Evolutionary conservation across 83 land plant species (phyloP), one percentile per base, ranked within the genome.

Genomic region (Picea abies): DNA sequence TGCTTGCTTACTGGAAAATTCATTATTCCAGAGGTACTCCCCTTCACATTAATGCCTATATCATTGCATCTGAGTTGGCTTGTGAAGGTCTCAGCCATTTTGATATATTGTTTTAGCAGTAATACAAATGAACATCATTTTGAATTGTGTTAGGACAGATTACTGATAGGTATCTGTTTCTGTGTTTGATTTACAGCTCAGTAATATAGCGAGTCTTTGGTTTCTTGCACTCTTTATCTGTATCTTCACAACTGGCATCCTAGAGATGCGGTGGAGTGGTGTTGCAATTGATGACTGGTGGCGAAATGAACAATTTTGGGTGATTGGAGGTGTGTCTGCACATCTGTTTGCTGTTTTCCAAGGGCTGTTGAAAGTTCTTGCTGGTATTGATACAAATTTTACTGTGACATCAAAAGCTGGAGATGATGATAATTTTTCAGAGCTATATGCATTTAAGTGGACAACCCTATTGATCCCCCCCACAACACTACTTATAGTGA

Each of bases 391-490:
- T 81, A 89, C 91, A 69, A 86, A 86, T 61, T 89, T 89, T 79
- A 89, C 88, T n/a, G 86, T 89, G 25, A 89, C 91, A 17, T 78
- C 88, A 44, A 89, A 89, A 77, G 91, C 37, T 79, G 91, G 80
- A 52, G 86, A 89, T 81, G 88, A 84, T 70, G 91, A 86, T 69
- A 88, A 84, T n/a, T 89, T 89, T 70, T 79, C 88, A 5, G 91
- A 89, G 80, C 88, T 89, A 10, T 89, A 89, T 79, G 68, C 35
- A 35, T 35, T 35, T 35, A 35, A 91, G 72, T 91, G 93, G 93
- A 91, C 93, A 15, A 91, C 89, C 10, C 86, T 91, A 16, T 78
- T 91, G 65, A 91, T 91, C 37, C 93, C 93, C 47, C 93, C 93
- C 37, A 89, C 93, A 3, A 85, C 91, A 0, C 82, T 91, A 71